Evolutionary conservation across 2,329 filamentous ascomycete genomes (phyloP), one percentile per base, ranked within the genome.

Genomic region (Proliferodiscus dingleyae): DNA sequence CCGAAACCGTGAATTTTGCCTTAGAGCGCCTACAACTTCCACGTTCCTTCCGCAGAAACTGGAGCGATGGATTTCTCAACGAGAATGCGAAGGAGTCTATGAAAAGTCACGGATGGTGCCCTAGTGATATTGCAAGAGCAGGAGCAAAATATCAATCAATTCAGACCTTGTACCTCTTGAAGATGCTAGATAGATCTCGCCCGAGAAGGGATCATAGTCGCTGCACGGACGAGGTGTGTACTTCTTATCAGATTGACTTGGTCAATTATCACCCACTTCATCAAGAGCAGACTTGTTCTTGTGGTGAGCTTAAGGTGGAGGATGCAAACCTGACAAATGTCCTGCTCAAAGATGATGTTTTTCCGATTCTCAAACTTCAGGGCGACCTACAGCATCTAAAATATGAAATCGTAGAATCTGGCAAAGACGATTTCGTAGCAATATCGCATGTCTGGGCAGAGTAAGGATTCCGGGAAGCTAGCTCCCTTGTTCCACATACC

Each of bases 391-490:
- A 55, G 13, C 19, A 52, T n/a, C 38, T 60, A 15, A 39, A 46
- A 9, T 41, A 61, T 1, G 28, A 46, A 2, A 47, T 62, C 2
- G 56, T 65, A 16, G 45, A 50, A 5, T 62, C 57, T n/a, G n/a
- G n/a, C n/a, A n/a, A n/a, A 26, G 44, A 47, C 0, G 54, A 51
- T 7, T 68, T 63, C 50, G 58, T 67, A 5, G 65, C 66, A 3
- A 53, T 68, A 16, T 67, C 64, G 1, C 66, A 68, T 43, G 62
- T 67, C 15, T 67, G 65, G 66, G 62, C 64, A 1, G 64, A 68
- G n/a, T n/a, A n/a, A n/a, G n/a, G n/a, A n/a, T n/a, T n/a, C n/a
- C n/a, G n/a, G n/a, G n/a, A n/a, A n/a, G n/a, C n/a, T n/a, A n/a
- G n/a, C n/a, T n/a, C n/a, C n/a, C n/a, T n/a, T n/a, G n/a, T n/a